phyloP scores from a whole-genome alignment of 441 rosid genomes.

The Gossypium lobatum region DNA sequence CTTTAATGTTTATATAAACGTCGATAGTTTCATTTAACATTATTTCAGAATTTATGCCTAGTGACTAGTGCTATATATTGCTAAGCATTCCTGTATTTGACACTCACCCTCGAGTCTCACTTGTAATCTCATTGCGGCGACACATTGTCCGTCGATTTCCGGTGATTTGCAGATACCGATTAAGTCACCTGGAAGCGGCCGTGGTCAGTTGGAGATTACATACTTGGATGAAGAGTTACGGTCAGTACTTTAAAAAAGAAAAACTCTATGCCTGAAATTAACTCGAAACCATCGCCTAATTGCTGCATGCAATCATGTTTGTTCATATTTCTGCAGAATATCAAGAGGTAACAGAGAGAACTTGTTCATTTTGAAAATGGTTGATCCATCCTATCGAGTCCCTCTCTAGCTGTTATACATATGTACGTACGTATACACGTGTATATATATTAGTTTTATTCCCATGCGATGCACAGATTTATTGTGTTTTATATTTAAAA shows the following conservation, averaged over 20 bases:
- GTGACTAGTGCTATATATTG: no score
- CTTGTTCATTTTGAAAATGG: slow-evolving; percentile 43
- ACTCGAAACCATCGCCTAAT: no score
- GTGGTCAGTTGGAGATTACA: slow-evolving; percentile 43
- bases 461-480: no score
- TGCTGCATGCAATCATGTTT: background rate
- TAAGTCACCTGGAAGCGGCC: slow-evolving; percentile 39
- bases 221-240: slow-evolving; percentile 42
- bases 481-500: no score
- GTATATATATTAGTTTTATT: no score
- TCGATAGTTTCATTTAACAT: no score
- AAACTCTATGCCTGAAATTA: background rate
- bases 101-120: background rate
- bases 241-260: background rate
- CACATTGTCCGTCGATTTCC: background rate
- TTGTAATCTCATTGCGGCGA: background rate
- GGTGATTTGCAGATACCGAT: slow-evolving; percentile 27
- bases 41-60: background rate
- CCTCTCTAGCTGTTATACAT: slow-evolving; percentile 17
- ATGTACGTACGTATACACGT: background rate
- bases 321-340: slow-evolving; percentile 22
- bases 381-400: slow-evolving; percentile 39
- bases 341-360: slow-evolving; percentile 43
- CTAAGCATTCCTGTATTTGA: background rate
- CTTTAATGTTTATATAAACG: no score